Percentiles rank a stretch among this genome's conserved stretches.
phyloP scores from a whole-genome alignment of 257 asterid species.

The Primulina eburnea region DNA sequence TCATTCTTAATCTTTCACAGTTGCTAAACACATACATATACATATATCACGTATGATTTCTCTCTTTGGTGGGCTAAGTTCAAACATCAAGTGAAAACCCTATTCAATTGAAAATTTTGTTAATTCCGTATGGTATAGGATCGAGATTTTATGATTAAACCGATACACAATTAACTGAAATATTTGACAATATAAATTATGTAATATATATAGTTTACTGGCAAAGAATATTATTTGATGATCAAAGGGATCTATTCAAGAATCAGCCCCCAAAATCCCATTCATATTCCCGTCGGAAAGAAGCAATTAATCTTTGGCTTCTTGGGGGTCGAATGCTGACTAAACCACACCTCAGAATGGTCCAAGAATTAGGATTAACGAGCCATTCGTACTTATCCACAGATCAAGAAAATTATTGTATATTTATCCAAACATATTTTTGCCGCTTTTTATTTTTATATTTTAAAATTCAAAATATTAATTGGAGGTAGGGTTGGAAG shows the following conservation, averaged over 20 bases:
- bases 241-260: not conserved
- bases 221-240: too few species aligned
- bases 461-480: too few species aligned
- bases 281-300: slow-evolving; percentile 5
- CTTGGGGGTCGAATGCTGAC: slow-evolving; percentile 10
- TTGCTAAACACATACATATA: too few species aligned
- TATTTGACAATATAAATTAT: too few species aligned
- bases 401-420: slow-evolving; percentile 17
- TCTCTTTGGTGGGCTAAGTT: not conserved
- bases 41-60: not conserved
- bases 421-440: not conserved
- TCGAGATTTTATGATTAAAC: too few species aligned
- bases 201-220: too few species aligned
- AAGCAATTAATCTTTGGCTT: not conserved
- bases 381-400: slow-evolving; percentile 27
- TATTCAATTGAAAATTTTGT: not conserved
- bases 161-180: not conserved
- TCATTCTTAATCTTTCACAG: too few species aligned
- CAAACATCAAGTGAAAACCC: not conserved
- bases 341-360: slow-evolving; percentile 23
- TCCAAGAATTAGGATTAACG: slow-evolving; percentile 17
- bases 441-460: not conserved
- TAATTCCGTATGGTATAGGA: too few species aligned
- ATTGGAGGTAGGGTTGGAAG: not conserved
- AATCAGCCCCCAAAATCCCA: slow-evolving; percentile 4